These are phyloP conservation scores for Ophiostoma tasmaniense DNA, from an alignment of 2,329 filamentous ascomycete species.

Conservation along the genomic window DNA sequence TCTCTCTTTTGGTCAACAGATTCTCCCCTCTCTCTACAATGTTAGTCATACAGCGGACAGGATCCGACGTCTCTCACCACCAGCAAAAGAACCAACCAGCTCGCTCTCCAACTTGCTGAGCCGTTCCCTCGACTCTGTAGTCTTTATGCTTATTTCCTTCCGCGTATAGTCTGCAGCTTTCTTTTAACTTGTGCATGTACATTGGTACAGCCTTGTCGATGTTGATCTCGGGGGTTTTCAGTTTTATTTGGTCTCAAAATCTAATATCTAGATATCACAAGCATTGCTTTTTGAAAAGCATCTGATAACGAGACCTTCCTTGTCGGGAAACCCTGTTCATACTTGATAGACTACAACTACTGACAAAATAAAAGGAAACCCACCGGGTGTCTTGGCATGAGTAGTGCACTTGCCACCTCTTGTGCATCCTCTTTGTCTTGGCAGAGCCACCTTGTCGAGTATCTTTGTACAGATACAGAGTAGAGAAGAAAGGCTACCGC, in stretches of 20 bases:
- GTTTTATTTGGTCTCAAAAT: no score
- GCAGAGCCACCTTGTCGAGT: not conserved
- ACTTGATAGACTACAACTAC: not conserved
- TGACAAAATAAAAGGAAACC: not conserved
- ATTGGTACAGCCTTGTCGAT: not conserved
- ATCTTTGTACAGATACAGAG: not conserved
- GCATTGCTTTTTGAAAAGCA: not conserved
- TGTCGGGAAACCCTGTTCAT: not conserved
- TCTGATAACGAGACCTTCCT: not conserved
- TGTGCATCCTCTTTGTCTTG: not conserved
- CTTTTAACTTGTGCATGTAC: not conserved
- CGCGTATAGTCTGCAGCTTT: not conserved
- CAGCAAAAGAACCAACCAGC: not conserved
- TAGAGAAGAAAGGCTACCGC: not conserved
- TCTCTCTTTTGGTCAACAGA: no score
- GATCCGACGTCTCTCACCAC: not conserved
- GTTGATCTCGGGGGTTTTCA: not conserved
- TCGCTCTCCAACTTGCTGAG: not conserved
- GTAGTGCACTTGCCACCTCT: not conserved
- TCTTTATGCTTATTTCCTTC: slow-evolving; percentile 1
- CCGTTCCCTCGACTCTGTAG: not conserved
- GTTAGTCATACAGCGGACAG: not conserved
- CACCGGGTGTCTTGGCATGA: not conserved
- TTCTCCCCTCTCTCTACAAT: not conserved
- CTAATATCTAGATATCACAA: no score